These are phyloP conservation scores for Pseudocercospora vitis DNA, from an alignment of 2,329 filamentous ascomycete species.

Conservation along the genomic window DNA sequence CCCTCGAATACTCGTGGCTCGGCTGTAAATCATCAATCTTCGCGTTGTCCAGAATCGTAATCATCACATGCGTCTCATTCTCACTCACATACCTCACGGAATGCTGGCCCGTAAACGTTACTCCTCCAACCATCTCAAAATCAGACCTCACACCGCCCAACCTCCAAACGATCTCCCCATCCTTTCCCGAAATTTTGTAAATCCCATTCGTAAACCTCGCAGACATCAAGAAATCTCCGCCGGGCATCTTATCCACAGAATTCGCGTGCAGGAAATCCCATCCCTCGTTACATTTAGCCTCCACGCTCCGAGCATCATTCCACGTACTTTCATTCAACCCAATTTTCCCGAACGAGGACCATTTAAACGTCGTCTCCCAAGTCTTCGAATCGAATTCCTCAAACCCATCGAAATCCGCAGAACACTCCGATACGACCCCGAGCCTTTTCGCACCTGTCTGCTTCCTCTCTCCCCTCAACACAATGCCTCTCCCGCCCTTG, in stretches of 20 bases:
- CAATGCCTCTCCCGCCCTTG: constrained; percentile 13
- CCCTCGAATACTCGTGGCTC: constrained; percentile 19
- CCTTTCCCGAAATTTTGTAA: constrained; percentile 47
- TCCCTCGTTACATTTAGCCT: background rate
- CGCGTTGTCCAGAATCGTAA: constrained; percentile 54
- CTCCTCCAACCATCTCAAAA: constrained; percentile 19
- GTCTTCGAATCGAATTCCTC: constrained; percentile 18
- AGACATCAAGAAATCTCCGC: constrained; percentile 55
- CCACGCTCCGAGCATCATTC: constrained; percentile 1
- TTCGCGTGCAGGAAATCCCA: constrained; percentile 20
- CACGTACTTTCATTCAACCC: constrained; percentile 16
- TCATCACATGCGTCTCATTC: constrained; percentile 44
- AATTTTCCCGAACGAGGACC: constrained; percentile 19
- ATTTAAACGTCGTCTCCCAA: constrained; percentile 15
- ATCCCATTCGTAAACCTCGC: constrained; percentile 51
- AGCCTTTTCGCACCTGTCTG: background rate
- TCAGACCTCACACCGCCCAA: constrained; percentile 33
- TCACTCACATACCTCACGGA: constrained; percentile 45
- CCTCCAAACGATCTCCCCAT: constrained; percentile 53
- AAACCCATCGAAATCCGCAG: constrained; percentile 20
- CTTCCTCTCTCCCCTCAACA: constrained; percentile 13
- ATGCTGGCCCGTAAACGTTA: constrained; percentile 50
- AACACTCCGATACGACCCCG: constrained; percentile 3
- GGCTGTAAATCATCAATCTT: constrained; percentile 30
- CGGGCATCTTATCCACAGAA: constrained; percentile 42